phyloP scores from a whole-genome alignment of 805 yeast species.

The Pichia paraexigua region DNA sequence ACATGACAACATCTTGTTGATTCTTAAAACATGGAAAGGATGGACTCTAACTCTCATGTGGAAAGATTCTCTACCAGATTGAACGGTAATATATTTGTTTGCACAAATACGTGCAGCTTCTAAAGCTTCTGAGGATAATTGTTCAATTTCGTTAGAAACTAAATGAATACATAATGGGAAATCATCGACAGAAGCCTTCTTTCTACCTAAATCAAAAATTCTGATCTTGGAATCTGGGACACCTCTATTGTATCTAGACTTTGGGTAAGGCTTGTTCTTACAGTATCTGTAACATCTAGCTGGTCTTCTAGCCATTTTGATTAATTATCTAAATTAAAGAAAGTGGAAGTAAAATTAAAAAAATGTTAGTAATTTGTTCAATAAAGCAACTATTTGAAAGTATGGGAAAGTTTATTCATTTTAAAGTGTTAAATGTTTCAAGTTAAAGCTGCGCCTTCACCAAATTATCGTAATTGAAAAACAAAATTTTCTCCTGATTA shows the following conservation, averaged over 20 bases:
- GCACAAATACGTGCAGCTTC: conserved; percentile 99
- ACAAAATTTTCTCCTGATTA: neutral
- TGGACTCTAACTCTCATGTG: conserved; percentile 99
- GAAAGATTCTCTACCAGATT: conserved; percentile 99
- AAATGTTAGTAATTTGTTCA: conserved; percentile 9
- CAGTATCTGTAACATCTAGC: conserved; percentile 99
- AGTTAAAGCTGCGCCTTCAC: neutral
- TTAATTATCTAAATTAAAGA: conserved; percentile 16
- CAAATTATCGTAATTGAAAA: neutral
- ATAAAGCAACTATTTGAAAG: neutral
- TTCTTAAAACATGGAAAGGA: conserved; percentile 99
- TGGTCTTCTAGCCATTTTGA: conserved; percentile 99
- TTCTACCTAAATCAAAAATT: conserved; percentile 98
- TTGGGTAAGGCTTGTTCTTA: conserved; percentile 99
- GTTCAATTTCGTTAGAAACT: conserved; percentile 98
- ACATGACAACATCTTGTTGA: conserved; percentile 99
- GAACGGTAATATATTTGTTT: conserved; percentile 97
- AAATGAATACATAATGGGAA: conserved; percentile 99
- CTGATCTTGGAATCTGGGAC: conserved; percentile 99
- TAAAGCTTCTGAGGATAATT: conserved; percentile 98
- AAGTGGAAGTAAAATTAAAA: neutral
- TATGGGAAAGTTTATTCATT: neutral
- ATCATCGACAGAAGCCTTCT: conserved; percentile 99
- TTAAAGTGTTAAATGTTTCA: neutral
- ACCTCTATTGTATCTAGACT: conserved; percentile 99